Evolutionary conservation across 2,329 filamentous ascomycete genomes (phyloP).

Genomic region (Epichloe sibirici): DNA sequence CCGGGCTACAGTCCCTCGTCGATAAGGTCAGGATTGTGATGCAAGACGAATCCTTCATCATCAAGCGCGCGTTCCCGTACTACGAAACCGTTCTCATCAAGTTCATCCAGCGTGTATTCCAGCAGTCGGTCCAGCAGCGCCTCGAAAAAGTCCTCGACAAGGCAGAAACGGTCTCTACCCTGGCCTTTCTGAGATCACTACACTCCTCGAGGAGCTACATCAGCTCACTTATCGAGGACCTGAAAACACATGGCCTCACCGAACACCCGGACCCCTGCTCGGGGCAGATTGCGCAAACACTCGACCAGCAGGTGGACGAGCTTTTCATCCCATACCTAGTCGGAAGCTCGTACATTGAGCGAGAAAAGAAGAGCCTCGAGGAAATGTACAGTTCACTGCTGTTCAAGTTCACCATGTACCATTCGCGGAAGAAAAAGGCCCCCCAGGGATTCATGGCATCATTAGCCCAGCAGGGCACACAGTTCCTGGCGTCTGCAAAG

Average conservation of each 20-base stretch:
- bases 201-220: slow-evolving; percentile 90
- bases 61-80: slow-evolving; percentile 91
- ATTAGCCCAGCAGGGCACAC: slow-evolving; percentile 77
- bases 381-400: slow-evolving; percentile 82
- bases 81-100: slow-evolving; percentile 88
- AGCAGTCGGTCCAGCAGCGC: slow-evolving; percentile 93
- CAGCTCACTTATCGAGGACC: slow-evolving; percentile 73
- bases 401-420: slow-evolving; percentile 95
- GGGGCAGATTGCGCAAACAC: slow-evolving; percentile 65
- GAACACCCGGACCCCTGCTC: slow-evolving; percentile 90
- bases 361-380: slow-evolving; percentile 57
- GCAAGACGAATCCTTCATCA: slow-evolving; percentile 94
- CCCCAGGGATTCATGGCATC: slow-evolving; percentile 89
- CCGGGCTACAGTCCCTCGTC: slow-evolving; percentile 78
- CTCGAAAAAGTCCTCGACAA: slow-evolving; percentile 94
- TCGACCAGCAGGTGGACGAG: slow-evolving; percentile 66
- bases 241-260: slow-evolving; percentile 88
- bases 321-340: slow-evolving; percentile 61
- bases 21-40: slow-evolving; percentile 94
- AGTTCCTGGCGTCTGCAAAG: slow-evolving; percentile 75
- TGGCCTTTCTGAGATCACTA: slow-evolving; percentile 81
- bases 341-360: slow-evolving; percentile 58
- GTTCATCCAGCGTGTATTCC: slow-evolving; percentile 91
- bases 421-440: slow-evolving; percentile 75
- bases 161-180: slow-evolving; percentile 77